Evolutionary conservation across 2,329 filamentous ascomycete species (phyloP), one percentile per base, ranked within the genome.

Genomic region (Emmonsiellopsis sp.): DNA sequence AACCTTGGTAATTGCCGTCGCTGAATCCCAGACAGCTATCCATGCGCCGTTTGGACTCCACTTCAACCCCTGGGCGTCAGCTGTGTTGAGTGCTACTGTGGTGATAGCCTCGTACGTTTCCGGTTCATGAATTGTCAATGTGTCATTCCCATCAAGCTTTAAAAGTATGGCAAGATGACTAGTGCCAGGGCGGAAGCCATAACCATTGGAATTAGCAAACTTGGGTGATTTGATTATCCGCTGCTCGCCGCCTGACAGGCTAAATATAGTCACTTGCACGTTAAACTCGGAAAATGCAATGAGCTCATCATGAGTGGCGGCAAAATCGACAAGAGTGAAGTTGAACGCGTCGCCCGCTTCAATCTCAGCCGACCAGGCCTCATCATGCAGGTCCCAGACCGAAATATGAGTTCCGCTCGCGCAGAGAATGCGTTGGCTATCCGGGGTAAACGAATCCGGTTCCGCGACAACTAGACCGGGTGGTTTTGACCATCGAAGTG

Each of bases 41-140:
- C 81, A 84, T 55, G 72, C 70, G 3, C 81, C 80, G 64, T 83
- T 78, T 0, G 75, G 73, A 57, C 78, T 82, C 80, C 81, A 84
- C 61, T 76, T 77, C 37, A 84, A 52, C 0, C 77, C 77, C 55
- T 79, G 77, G 1, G 78, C 80, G 67, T 84, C 81, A 13, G 72
- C 62, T 2, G 79, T 82, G 1, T 77, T 59, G 6, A 79, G 62
- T 2, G 49, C 39, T n/a, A 67, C 61, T 7, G 63, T 65, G 8
- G 61, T 61, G 5, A 71, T 59, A 2, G 66, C 58, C 17, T 68
- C 65, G 50, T 72, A 70, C 1, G 67, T 64, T 33, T 58, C 53
- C 45, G 60, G 60, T 32, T 71, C 64, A 53, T 73, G 70, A 5
- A 73, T 63, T 1, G 70, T 71, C 37, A 73, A 56, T 21, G 71